Evolutionary conservation across 352 stramenopile genomes (phyloP), one percentile per base, ranked within the genome.

Genomic region (Pythium utonaiense): DNA sequence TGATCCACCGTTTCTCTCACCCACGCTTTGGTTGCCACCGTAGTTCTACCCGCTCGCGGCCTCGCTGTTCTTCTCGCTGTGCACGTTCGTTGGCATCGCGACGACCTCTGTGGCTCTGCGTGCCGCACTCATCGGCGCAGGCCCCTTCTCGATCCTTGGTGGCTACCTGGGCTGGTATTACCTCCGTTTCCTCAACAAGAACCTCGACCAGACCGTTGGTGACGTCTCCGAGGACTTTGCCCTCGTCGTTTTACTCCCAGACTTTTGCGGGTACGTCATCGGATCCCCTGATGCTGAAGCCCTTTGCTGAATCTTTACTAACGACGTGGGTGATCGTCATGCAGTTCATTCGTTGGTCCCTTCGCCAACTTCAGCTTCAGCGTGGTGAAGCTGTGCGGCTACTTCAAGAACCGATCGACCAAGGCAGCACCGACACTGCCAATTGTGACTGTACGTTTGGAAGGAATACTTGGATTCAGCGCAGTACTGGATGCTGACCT

Each of bases 101-200:
- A 77, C 75, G 13, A 66, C 68, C 0, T 70, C 57, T 19, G 45
- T 70, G 1, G 54, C 76, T 14, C 41, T 91, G 36, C 80, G 71
- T n/a, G 66, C 64, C 5, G 73, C 79, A 16, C 61, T 93, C 3
- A 62, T 89, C 42, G 83, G 82, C 56, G 82, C 86, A 24, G 86
- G 83, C 0, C 86, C 86, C 13, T 93, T 83, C 54, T 86, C 86
- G 25, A 50, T 87, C 13, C 73, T 90, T 17, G 86, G 86, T 22
- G 78, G 81, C 49, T 95, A 74, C 67, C 87, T 93, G 57, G 83
- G 83, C 13, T 95, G 86, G 86, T 93, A 87, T 60, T 93, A 91
- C 63, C 74, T 95, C 24, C 86, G 86, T 25, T 94, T 94, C 60
- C 66, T 93, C 16, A 81, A 84, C 61, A 89, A 87, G 62, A 95